Evolutionary conservation across 129 eudicot species (phyloP).

Genomic region (Flaveria robusta): DNA sequence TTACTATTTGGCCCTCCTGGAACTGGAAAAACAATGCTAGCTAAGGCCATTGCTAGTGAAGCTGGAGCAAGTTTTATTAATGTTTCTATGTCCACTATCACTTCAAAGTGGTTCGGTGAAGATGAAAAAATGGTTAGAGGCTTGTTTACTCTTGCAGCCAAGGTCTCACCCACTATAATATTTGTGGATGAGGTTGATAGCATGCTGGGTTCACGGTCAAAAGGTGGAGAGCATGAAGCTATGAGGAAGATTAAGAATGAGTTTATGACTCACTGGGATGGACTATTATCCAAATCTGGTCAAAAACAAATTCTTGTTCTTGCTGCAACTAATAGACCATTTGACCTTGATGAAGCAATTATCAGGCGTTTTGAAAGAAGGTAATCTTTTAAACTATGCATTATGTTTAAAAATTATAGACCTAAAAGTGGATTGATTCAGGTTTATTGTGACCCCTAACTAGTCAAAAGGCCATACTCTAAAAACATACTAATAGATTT

Average conservation of each 20-base stretch:
- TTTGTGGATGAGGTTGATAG: slow-evolving; percentile 98
- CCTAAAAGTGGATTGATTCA: neutral
- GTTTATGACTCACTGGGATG: slow-evolving; percentile 91
- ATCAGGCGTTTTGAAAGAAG: slow-evolving; percentile 97
- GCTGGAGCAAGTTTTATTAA: slow-evolving; percentile 98
- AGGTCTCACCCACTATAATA: slow-evolving; percentile 94
- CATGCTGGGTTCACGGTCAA: slow-evolving; percentile 84
- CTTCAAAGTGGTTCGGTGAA: slow-evolving; percentile 98
- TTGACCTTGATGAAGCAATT: slow-evolving; percentile 97
- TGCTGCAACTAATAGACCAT: slow-evolving; percentile 97
- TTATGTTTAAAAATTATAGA: neutral
- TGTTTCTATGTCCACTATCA: slow-evolving; percentile 94
- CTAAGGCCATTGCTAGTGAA: slow-evolving; percentile 92
- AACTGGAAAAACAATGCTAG: slow-evolving; percentile 94
- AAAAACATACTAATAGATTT: no score
- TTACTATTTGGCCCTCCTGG: slow-evolving; percentile 92
- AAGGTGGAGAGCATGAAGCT: slow-evolving; percentile 97
- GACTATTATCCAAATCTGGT: slow-evolving; percentile 65
- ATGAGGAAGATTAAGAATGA: slow-evolving; percentile 95
- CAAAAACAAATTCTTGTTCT: slow-evolving; percentile 82
- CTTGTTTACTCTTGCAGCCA: slow-evolving; percentile 83
- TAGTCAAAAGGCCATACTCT: neutral
- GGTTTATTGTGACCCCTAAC: neutral
- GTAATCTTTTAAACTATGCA: slow-evolving; percentile 35
- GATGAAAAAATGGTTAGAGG: slow-evolving; percentile 93